Evolutionary conservation across 495 filamentous ascomycete species (phyloP).

Genomic region (Hypoxylon fragiforme): DNA sequence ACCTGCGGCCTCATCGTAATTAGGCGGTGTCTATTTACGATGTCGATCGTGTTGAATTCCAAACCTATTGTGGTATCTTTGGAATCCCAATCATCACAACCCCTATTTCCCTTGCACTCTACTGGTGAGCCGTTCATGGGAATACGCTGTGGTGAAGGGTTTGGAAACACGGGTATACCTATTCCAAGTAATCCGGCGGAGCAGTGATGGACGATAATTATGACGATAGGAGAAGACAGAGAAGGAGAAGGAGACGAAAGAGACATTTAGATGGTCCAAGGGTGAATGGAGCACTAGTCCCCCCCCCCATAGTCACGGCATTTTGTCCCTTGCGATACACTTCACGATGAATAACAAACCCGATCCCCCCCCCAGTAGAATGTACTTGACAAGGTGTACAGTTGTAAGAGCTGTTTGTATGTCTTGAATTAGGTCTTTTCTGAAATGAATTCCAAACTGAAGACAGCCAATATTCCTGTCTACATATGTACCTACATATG

Average conservation of each 20-base stretch:
- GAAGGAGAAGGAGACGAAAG: no score
- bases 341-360: constrained; percentile 39
- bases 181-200: constrained; percentile 8
- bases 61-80: neutral
- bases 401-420: no score
- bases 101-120: constrained; percentile 4
- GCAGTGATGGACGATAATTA: constrained; percentile 19
- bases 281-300: constrained; percentile 29
- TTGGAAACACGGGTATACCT: constrained; percentile 24
- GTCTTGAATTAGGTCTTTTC: no score
- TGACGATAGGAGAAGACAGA: constrained; percentile 18
- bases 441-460: no score
- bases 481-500: no score
- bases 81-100: constrained; percentile 2
- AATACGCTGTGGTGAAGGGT: constrained; percentile 7
- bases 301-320: constrained; percentile 32
- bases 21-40: neutral
- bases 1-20: constrained; percentile 31
- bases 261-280: constrained; percentile 37
- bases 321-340: constrained; percentile 34
- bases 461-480: no score
- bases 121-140: constrained; percentile 1
- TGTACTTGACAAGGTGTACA: neutral
- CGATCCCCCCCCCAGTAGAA: constrained; percentile 1
- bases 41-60: constrained; percentile 1